Evolutionary conservation across 2,329 filamentous ascomycete species (phyloP), one percentile per base, ranked within the genome.

Genomic region (Cercospora beticola): DNA sequence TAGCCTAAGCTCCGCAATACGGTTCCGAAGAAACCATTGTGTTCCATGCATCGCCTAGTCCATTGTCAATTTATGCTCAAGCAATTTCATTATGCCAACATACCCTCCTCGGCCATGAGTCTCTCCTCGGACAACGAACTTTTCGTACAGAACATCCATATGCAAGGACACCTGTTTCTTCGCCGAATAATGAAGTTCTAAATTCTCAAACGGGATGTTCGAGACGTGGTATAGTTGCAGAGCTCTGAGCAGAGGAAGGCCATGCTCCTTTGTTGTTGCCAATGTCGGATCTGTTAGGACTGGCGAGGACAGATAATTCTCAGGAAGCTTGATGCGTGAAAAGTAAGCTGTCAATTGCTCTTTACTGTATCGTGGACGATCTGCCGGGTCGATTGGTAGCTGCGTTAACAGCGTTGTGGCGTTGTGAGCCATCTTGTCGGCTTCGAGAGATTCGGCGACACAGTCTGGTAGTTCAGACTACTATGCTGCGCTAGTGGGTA

Each of bases 131-230:
- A 80, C 79, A 0, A 85, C 82, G 36, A 89, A 80, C 74, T 88
- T 88, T 52, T 82, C 78, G 74, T 82, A 88, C 6, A 89, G 75
- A 3, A 78, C 77, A 23, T 84, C 76, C 0, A 83, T 80, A 61
- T 87, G 80, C 46, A 87, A 77, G 2, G 82, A 82, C 28, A 88
- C 81, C 10, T 75, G 78, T 46, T 82, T 83, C 68, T 83, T 79
- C 14, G 79, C 76, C 1, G 83, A 84, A 73, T 86, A 86, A 73
- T 89, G 87, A 52, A 89, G 78, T 0, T 79, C 81, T 10, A 88
- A 78, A 70, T 88, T 88, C 30, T 87, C 86, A 76, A 87, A 89
- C 0, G 86, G 85, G 7, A 88, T 80, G 10, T 79, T 75, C 21
- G 79, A 77, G 6, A 87, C 75, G 62, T 87, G 85, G 16, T 74